Percentiles rank a stretch among this genome's conserved stretches.
These are phyloP conservation scores for Saccharomycopsis fodiens DNA, from an alignment of 805 yeast genomes.

Conservation along the genomic window DNA sequence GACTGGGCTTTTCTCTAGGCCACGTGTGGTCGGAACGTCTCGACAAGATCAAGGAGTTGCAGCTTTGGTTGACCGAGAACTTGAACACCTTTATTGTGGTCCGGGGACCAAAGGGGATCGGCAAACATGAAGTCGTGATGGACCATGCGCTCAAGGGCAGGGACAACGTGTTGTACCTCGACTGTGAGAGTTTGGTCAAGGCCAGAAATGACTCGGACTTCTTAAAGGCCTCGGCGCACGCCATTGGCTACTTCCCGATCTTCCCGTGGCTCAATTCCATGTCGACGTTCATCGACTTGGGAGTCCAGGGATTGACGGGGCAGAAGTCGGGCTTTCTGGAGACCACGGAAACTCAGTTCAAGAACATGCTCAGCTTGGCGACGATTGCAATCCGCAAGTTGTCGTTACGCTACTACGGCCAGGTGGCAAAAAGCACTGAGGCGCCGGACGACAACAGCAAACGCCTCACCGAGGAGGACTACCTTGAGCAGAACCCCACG, in stretches of 20 bases:
- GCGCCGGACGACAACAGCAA: slow-evolving; percentile 19
- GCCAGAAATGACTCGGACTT: slow-evolving; percentile 67
- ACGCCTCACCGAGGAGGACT: slow-evolving; percentile 64
- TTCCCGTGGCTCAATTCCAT: slow-evolving; percentile 87
- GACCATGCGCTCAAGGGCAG: slow-evolving; percentile 57
- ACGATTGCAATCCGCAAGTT: slow-evolving; percentile 67
- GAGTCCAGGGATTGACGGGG: slow-evolving; percentile 85
- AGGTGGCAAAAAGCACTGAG: slow-evolving; percentile 5
- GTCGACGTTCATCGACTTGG: slow-evolving; percentile 73
- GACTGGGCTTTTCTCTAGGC: slow-evolving; percentile 27
- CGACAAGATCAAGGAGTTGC: slow-evolving; percentile 59
- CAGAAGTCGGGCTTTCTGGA: slow-evolving; percentile 89
- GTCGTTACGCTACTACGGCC: slow-evolving; percentile 38
- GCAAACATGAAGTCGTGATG: slow-evolving; percentile 73
- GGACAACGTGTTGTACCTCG: slow-evolving; percentile 56
- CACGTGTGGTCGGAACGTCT: slow-evolving; percentile 65
- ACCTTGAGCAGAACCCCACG: slow-evolving; percentile 77
- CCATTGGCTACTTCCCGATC: slow-evolving; percentile 86
- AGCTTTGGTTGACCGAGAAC: slow-evolving; percentile 79
- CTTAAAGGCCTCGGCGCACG: slow-evolving; percentile 59
- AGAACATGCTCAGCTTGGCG: slow-evolving; percentile 68
- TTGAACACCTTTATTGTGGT: slow-evolving; percentile 85
- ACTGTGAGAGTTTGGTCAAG: slow-evolving; percentile 71
- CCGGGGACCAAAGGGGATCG: slow-evolving; percentile 94
- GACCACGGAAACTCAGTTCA: slow-evolving; percentile 70